Conservation (phyloP, 2,329 filamentous ascomycete species). For the Pseudogymnoascus sp. region DNA sequence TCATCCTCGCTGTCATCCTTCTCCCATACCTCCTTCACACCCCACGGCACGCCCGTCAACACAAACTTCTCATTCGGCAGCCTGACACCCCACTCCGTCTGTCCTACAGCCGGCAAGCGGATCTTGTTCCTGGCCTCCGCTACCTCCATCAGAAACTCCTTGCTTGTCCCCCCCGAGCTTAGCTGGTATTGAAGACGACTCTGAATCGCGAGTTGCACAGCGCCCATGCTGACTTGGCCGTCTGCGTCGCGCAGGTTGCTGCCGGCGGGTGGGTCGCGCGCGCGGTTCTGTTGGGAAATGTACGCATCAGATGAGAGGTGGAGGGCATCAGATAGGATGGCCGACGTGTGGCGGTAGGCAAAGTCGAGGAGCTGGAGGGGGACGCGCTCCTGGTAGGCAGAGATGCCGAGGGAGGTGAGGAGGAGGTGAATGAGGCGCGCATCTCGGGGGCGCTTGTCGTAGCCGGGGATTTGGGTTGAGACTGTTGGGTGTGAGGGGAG, state of each 20-base stretch:
- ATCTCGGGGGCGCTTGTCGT: conserved; percentile 59
- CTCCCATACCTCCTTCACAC: conserved; percentile 51
- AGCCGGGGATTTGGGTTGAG: conserved; percentile 27
- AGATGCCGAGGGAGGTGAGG: conserved; percentile 69
- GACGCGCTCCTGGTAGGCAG: conserved; percentile 72
- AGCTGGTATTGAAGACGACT: conserved; percentile 63
- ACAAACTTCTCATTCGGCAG: conserved; percentile 62
- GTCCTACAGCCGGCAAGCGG: conserved; percentile 52
- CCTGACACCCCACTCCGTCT: conserved; percentile 59
- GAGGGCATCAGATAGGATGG: conserved; percentile 61
- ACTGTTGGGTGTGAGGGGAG: conserved; percentile 26
- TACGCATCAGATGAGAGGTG: conserved; percentile 64
- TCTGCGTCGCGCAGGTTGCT: conserved; percentile 26
- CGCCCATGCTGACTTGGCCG: conserved; percentile 50
- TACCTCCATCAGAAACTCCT: conserved; percentile 71
- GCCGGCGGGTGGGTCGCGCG: conserved; percentile 26
- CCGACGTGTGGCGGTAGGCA: conserved; percentile 71
- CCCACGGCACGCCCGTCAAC: conserved; percentile 58
- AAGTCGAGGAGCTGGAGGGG: conserved; percentile 79
- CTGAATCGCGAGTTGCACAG: conserved; percentile 64
- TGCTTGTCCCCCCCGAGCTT: conserved; percentile 51
- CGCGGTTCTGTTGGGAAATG: conserved; percentile 33
- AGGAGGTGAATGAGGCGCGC: conserved; percentile 72
- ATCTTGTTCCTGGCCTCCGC: conserved; percentile 63
- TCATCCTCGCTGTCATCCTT: conserved; percentile 37